phyloP scores from a whole-genome alignment of 768 basidiomycete genomes.

The Boletus edulis region DNA sequence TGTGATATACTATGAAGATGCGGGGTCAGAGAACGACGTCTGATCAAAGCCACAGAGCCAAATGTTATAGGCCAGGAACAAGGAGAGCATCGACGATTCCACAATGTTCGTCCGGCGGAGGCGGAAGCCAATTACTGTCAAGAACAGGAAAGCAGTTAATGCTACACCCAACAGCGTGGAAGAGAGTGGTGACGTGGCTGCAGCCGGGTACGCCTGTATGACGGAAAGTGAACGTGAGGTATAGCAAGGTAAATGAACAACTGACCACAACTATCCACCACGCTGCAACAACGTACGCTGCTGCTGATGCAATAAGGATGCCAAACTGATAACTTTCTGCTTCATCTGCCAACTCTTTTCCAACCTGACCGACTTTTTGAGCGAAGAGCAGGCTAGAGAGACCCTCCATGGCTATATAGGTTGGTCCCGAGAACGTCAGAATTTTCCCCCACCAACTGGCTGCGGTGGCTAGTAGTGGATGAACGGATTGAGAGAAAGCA shows the following conservation, averaged over 20 bases:
- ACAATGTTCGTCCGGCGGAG: conserved; percentile 88
- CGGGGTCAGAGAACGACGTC: conserved; percentile 67
- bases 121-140: conserved; percentile 89
- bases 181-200: conserved; percentile 80
- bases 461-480: conserved; percentile 54
- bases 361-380: conserved; percentile 77
- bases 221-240: conserved; percentile 10
- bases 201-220: conserved; percentile 72
- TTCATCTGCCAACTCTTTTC: conserved; percentile 66
- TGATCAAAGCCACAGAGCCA: conserved; percentile 87
- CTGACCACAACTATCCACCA: conserved; percentile 85
- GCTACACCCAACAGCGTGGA: conserved; percentile 88
- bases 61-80: conserved; percentile 88
- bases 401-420: conserved; percentile 81
- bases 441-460: conserved; percentile 72
- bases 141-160: conserved; percentile 83
- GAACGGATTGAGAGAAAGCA: conserved; percentile 64
- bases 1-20: conserved; percentile 69
- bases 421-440: conserved; percentile 67
- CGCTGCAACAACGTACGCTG: conserved; percentile 76
- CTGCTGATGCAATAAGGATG: conserved; percentile 72
- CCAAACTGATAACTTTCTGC: conserved; percentile 77
- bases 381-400: conserved; percentile 80
- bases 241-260: conserved; percentile 16
- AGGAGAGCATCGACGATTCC: conserved; percentile 82